These are phyloP conservation scores for Papiliotrema nemorosa DNA, from an alignment of 1,284 basidiomycete species.

Conservation along the genomic window DNA sequence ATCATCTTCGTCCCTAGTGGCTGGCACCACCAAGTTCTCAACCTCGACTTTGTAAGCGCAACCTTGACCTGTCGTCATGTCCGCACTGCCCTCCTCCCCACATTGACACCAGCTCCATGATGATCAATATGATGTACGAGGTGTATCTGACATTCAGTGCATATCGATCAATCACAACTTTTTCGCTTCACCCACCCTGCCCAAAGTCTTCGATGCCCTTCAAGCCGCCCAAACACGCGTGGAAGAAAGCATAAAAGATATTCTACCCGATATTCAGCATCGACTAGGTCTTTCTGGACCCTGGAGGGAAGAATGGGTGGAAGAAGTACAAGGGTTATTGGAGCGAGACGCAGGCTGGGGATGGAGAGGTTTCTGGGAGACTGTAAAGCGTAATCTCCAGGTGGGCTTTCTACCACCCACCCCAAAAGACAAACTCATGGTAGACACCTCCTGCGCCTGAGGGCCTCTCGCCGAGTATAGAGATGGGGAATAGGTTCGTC, in stretches of 20 bases:
- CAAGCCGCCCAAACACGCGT: conserved; percentile 45
- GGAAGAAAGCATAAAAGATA: conserved; percentile 51
- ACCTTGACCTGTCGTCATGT: conserved; percentile 8
- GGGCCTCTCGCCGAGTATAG: conserved; percentile 17
- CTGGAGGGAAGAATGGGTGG: conserved; percentile 52
- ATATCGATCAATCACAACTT: conserved; percentile 56
- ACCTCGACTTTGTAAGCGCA: conserved; percentile 41
- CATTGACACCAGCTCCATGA: background rate
- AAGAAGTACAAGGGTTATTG: conserved; percentile 50
- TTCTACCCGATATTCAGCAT: conserved; percentile 48
- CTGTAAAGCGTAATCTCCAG: conserved; percentile 30
- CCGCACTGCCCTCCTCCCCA: conserved; percentile 4
- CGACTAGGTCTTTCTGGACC: conserved; percentile 13
- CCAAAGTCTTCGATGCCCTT: conserved; percentile 51
- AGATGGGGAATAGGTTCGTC: conserved; percentile 22
- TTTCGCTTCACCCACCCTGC: conserved; percentile 54
- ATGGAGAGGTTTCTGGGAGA: conserved; percentile 47
- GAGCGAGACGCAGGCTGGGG: conserved; percentile 53
- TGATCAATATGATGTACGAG: too few species aligned
- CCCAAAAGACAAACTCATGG: too few species aligned
- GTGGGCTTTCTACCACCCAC: conserved; percentile 34
- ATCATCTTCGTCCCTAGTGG: conserved; percentile 53
- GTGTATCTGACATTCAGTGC: too few species aligned
- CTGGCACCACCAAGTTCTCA: conserved; percentile 51
- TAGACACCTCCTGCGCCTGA: conserved; percentile 18